phyloP scores from a whole-genome alignment of 331 rosid species.

The Acacia pycnantha region DNA sequence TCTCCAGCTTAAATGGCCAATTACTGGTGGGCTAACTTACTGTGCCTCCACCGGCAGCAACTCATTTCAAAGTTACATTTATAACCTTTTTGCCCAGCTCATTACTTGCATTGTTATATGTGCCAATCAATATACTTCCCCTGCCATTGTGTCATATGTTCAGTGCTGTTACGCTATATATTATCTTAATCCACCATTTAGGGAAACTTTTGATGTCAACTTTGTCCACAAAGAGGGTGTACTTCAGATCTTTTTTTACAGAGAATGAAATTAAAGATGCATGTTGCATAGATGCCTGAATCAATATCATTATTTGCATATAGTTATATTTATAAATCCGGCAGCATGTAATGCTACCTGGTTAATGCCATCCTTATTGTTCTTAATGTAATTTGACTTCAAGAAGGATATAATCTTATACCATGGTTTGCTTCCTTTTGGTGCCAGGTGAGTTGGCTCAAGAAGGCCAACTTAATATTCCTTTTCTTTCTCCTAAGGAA shows the following conservation, averaged over 20 bases:
- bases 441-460: conserved; percentile 75
- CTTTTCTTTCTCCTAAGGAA: conserved; percentile 95
- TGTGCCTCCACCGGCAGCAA: not conserved
- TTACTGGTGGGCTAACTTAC: not conserved
- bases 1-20: not conserved
- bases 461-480: conserved; percentile 84
- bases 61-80: not conserved
- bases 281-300: not conserved
- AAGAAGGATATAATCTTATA: conserved; percentile 20
- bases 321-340: not conserved
- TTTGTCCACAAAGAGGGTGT: not conserved
- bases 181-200: conserved; percentile 2
- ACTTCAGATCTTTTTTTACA: not conserved
- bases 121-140: conserved; percentile 15
- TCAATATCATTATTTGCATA: not conserved
- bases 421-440: conserved; percentile 30
- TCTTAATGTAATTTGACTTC: conserved; percentile 29
- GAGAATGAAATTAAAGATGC: not conserved
- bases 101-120: not conserved
- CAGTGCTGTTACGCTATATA: not conserved
- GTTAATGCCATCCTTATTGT: conserved; percentile 12
- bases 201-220: conserved; percentile 13
- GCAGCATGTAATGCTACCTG: conserved; percentile 15
- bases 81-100: not conserved
- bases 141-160: not conserved